phyloP scores from a whole-genome alignment of 495 filamentous ascomycete species.

The Neurospora sublineolata region DNA sequence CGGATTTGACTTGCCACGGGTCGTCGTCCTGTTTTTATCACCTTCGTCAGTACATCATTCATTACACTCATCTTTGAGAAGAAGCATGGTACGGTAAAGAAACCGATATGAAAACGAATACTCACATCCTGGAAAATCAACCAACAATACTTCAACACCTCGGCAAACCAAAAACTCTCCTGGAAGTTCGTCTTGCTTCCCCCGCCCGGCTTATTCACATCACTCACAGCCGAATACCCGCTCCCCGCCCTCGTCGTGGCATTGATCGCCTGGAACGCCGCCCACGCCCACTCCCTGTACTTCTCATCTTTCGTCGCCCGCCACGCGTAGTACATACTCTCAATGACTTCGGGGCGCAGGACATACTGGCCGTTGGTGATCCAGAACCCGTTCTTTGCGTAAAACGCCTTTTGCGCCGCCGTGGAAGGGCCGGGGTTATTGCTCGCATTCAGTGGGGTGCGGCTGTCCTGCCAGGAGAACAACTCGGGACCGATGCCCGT shows the following conservation, averaged over 20 bases:
- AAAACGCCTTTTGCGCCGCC: conserved; percentile 43
- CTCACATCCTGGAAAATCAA: conserved; percentile 37
- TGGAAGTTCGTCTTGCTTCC: conserved; percentile 56
- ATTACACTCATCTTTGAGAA: too few relatives aligned
- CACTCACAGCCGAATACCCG: conserved; percentile 51
- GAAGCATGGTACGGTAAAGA: too few relatives aligned
- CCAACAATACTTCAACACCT: conserved; percentile 80
- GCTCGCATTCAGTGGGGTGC: conserved; percentile 23
- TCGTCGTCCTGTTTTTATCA: conserved; percentile 29
- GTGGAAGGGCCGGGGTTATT: conserved; percentile 31
- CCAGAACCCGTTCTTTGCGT: conserved; percentile 59
- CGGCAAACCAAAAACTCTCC: conserved; percentile 86
- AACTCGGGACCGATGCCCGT: conserved; percentile 72
- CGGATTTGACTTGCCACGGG: conserved; percentile 52
- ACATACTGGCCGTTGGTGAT: conserved; percentile 51
- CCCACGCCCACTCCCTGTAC: conserved; percentile 81
- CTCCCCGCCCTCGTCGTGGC: conserved; percentile 48
- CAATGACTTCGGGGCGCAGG: conserved; percentile 75
- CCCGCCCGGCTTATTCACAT: conserved; percentile 56
- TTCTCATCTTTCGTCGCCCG: conserved; percentile 58
- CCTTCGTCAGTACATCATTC: too few relatives aligned
- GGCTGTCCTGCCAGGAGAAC: conserved; percentile 55
- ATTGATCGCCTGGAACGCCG: conserved; percentile 63
- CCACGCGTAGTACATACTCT: conserved; percentile 84
- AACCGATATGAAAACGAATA: not conserved